phyloP scores from a whole-genome alignment of 805 yeast genomes.

The Wickerhamomyces ciferrii region DNA sequence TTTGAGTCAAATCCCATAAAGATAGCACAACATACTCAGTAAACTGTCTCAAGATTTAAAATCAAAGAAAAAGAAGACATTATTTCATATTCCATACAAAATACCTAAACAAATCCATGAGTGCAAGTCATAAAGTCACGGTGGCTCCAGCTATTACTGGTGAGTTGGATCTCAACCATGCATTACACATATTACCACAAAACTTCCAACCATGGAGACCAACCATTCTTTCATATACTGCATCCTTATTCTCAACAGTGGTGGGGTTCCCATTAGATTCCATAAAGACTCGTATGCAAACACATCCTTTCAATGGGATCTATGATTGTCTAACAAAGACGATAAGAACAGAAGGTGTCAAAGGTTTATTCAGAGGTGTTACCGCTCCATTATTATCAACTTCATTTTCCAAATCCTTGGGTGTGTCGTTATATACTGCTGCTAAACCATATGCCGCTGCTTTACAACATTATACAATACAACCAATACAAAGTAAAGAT shows the following conservation, averaged over 20 bases:
- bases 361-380: slow-evolving; percentile 73
- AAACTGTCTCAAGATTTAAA: no score
- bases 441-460: slow-evolving; percentile 37
- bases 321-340: slow-evolving; percentile 55
- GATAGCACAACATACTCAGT: no score
- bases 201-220: slow-evolving; percentile 46
- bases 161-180: slow-evolving; percentile 36
- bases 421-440: slow-evolving; percentile 58
- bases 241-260: slow-evolving; percentile 59
- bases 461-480: slow-evolving; percentile 14
- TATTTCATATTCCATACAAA: not conserved
- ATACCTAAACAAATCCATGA: not conserved
- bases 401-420: slow-evolving; percentile 57
- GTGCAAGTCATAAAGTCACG: slow-evolving; percentile 12
- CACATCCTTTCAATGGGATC: slow-evolving; percentile 56
- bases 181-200: slow-evolving; percentile 44
- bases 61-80: no score
- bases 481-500: slow-evolving; percentile 7
- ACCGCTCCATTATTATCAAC: slow-evolving; percentile 68
- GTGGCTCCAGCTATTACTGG: slow-evolving; percentile 56
- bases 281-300: slow-evolving; percentile 83
- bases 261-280: slow-evolving; percentile 86
- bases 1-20: no score
- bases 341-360: slow-evolving; percentile 52
- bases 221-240: slow-evolving; percentile 55